Conservation (phyloP, 306 rosid genomes). For the Calophaca sinica region DNA sequence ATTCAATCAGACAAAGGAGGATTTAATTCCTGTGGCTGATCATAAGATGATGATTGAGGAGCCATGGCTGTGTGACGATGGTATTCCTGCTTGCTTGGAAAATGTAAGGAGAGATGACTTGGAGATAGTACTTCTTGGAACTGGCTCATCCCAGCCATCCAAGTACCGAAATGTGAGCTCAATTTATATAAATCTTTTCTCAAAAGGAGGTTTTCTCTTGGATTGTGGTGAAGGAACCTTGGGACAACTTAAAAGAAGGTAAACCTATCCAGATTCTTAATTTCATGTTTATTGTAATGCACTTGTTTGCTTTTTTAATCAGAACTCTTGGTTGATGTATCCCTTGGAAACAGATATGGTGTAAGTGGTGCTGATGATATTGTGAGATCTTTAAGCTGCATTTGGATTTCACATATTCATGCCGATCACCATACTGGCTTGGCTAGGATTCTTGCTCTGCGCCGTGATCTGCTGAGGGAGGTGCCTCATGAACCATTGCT, state of each 20-base stretch:
- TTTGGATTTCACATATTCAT: slow-evolving; percentile 97
- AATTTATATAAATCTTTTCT: slow-evolving; percentile 82
- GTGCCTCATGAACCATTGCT: slow-evolving; percentile 82
- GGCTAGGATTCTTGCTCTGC: slow-evolving; percentile 85
- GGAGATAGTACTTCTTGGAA: slow-evolving; percentile 96
- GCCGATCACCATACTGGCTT: slow-evolving; percentile 97
- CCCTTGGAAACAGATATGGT: slow-evolving; percentile 75
- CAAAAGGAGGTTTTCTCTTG: slow-evolving; percentile 82
- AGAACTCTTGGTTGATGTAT: slow-evolving; percentile 39
- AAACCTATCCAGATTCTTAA: slow-evolving; percentile 26
- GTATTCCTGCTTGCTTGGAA: slow-evolving; percentile 79
- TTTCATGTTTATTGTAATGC: slow-evolving; percentile 15
- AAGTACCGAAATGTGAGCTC: slow-evolving; percentile 94
- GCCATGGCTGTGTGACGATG: slow-evolving; percentile 73
- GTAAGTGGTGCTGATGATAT: slow-evolving; percentile 77
- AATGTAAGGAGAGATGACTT: slow-evolving; percentile 84
- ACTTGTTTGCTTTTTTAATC: slow-evolving; percentile 40
- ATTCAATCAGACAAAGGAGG: slow-evolving; percentile 53
- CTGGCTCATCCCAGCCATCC: slow-evolving; percentile 97
- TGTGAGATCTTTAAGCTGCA: slow-evolving; percentile 72
- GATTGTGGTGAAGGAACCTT: slow-evolving; percentile 98
- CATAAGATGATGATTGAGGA: slow-evolving; percentile 65
- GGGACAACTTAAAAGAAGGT: slow-evolving; percentile 96
- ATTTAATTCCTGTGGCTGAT: slow-evolving; percentile 47
- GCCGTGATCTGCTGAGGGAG: slow-evolving; percentile 70